Evolutionary conservation across 495 filamentous ascomycete genomes (phyloP), one percentile per base, ranked within the genome.

Genomic region (Chaetomium fimeti): DNA sequence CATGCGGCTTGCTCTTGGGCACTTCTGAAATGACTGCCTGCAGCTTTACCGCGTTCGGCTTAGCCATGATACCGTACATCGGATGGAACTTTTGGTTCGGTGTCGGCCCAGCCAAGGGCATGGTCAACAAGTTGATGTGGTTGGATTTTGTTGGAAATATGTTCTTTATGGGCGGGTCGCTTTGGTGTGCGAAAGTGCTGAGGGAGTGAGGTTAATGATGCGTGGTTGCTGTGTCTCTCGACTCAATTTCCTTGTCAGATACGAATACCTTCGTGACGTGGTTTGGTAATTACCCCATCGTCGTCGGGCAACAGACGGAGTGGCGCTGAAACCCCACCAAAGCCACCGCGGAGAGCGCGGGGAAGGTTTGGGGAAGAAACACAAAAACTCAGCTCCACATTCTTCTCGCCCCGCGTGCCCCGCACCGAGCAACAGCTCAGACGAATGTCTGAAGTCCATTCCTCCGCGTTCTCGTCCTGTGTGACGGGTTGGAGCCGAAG

Each of bases 21-120:
- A 68, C 71, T 9, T 64, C 67, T 8, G 49, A 51, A 42, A 68
- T 74, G 67, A 68, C 65, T 11, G 24, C 61, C 18, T 57, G 54
- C 51, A 67, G 65, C 61, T 74, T 74, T 57, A 62, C 57, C 9
- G 63, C 61, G 18, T 74, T 74, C 52, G 71, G 65, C 2, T 20
- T 71, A 24, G 69, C 71, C 18, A 72, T 74, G 71, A 52, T 72
- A 1, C 71, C 71, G 20, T 74, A 72, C 58, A n/a, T 72, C 6
- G 68, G 60, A 1, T 72, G 62, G 53, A 70, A 74, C 45, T 65
- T 49, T 28, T 74, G 71, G 71, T 70, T 68, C 43, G 65, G 59
- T 32, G 27, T 72, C 52, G 71, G 71, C 0, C 69, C 69, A 15
- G 58, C 62, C 13, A 55, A 55, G 25, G 71, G 70, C 3, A 66